phyloP scores from a whole-genome alignment of 345 rosid species.

The Linum usitatissimum region DNA sequence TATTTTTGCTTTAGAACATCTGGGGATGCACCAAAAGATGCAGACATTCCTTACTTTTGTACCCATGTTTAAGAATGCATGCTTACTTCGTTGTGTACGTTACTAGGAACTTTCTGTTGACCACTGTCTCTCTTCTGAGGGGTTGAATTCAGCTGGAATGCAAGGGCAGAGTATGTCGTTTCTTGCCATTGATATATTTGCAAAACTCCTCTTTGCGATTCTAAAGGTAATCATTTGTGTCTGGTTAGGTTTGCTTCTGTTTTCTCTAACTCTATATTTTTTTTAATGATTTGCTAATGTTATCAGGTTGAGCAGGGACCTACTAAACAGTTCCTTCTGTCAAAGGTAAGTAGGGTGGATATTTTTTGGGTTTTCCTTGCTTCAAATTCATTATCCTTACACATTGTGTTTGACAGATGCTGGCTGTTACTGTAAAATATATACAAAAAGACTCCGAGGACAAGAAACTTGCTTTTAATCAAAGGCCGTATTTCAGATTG shows the following conservation, averaged over 20 bases:
- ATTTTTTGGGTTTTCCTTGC: neutral
- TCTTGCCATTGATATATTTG: constrained; percentile 76
- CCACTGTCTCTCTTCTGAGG: constrained; percentile 74
- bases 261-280: neutral
- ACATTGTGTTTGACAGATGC: constrained; percentile 39
- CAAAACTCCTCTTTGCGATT: constrained; percentile 63
- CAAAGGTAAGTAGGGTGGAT: constrained; percentile 39
- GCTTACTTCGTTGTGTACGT: constrained; percentile 1
- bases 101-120: constrained; percentile 72
- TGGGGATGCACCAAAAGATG: neutral
- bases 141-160: constrained; percentile 40
- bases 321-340: constrained; percentile 46
- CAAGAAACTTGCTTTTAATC: constrained; percentile 57
- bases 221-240: constrained; percentile 27
- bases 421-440: constrained; percentile 56
- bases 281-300: constrained; percentile 14
- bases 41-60: too few relatives aligned
- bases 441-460: constrained; percentile 84
- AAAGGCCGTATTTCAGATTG: constrained; percentile 66
- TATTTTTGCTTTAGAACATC: neutral
- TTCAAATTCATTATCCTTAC: neutral
- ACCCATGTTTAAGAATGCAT: neutral
- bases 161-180: constrained; percentile 62
- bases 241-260: neutral
- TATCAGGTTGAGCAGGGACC: constrained; percentile 72